phyloP scores from a whole-genome alignment of 2,329 filamentous ascomycete species.

The Colletotrichum nymphaeae region DNA sequence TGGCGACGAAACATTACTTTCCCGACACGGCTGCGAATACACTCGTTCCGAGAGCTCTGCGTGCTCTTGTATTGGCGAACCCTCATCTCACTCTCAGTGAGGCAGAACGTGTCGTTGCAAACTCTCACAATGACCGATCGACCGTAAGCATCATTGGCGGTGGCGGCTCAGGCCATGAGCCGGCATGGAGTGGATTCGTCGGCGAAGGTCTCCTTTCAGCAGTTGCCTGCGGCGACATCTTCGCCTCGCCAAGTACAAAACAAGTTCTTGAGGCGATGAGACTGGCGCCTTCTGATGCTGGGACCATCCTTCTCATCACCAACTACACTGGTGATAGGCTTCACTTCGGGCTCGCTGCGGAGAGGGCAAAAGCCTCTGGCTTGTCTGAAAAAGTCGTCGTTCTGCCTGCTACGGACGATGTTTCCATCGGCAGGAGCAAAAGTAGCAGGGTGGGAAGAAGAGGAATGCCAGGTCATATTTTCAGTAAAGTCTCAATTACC shows the following conservation, averaged over 20 bases:
- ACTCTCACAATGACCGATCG: conserved; percentile 43
- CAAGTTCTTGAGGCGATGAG: conserved; percentile 75
- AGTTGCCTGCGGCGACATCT: conserved; percentile 79
- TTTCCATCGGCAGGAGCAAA: conserved; percentile 73
- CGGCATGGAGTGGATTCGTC: conserved; percentile 77
- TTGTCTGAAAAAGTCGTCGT: conserved; percentile 74
- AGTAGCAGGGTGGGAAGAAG: conserved; percentile 78
- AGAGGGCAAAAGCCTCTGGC: conserved; percentile 73
- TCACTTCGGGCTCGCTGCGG: conserved; percentile 80
- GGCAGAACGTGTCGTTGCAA: conserved; percentile 53
- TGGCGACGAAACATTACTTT: conserved; percentile 39
- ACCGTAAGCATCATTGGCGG: conserved; percentile 67
- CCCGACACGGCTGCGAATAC: conserved; percentile 38
- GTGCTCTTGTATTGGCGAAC: conserved; percentile 39
- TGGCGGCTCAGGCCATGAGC: conserved; percentile 80
- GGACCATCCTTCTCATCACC: conserved; percentile 78
- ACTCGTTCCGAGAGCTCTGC: conserved; percentile 40
- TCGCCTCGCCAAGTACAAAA: conserved; percentile 79
- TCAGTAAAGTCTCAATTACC: conserved; percentile 56
- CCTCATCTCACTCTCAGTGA: conserved; percentile 54
- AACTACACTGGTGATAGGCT: conserved; percentile 80
- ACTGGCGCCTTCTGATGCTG: conserved; percentile 70
- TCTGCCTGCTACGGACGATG: conserved; percentile 80
- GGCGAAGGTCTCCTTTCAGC: conserved; percentile 76
- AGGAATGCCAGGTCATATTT: conserved; percentile 74